Evolutionary conservation across 2,329 filamentous ascomycete genomes (phyloP), one percentile per base, ranked within the genome.

Genomic region (Monilinia fructicola): DNA sequence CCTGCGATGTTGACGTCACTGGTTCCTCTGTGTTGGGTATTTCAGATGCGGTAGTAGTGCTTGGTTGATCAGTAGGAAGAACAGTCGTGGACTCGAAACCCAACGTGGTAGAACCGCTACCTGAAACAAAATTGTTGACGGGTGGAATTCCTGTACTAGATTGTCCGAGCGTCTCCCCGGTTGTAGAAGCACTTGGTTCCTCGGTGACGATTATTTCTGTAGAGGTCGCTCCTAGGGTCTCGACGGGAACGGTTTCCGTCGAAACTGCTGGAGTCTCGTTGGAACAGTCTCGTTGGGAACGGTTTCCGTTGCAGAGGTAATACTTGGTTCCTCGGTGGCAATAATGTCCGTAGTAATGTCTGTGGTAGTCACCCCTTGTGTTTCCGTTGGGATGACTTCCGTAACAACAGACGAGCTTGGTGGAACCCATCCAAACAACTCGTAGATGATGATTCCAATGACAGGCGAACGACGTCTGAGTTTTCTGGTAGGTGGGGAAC

Each of bases 21-120:
- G 59, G 60, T n/a, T 63, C 48, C 14, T 59, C 40, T 6, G 55
- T 59, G 26, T 53, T 53, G 14, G 4, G 5, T 44, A 52, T 44
- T 18, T 35, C 28, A 9, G 40, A 48, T 26, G 58, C 52, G 16
- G 40, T 18, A 9, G 46, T 35, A 48, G 4, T 23, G 4, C 42
- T 26, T 23, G 55, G 40, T 2, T 46, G 40, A 31, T 35, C 55
- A 12, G 55, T 59, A 7, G 12, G 28, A 16, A 46, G 16, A 23
- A n/a, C 26, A 21, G 16, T 40, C 12, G 52, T 54, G 21, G 44
- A n/a, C 44, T 46, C 44, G 10, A 46, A 21, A 21, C 18, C 44
- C 18, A 46, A 21, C 1, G 44, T 46, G 7, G 44, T 46, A 7
- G 44, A 21, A 5, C 18, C n/a, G 11, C 28, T 23, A 12, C 58